Conservation (phyloP, 202 grass and related monocot species). For the Miscanthus sacchariflorus region DNA sequence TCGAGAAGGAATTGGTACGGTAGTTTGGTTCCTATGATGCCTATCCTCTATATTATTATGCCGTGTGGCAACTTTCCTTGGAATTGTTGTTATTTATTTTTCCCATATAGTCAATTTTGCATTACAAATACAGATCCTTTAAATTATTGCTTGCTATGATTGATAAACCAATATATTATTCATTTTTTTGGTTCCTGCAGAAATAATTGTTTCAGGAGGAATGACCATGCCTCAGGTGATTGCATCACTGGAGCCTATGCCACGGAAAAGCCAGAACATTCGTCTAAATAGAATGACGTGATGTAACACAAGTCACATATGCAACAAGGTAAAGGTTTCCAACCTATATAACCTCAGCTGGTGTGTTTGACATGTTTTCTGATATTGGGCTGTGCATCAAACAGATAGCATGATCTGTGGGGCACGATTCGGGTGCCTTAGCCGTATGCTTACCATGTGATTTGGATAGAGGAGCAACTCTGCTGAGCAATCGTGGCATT, state of each 20-base stretch:
- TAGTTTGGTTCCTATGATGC: neutral
- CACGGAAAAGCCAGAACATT: constrained; percentile 75
- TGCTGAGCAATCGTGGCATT: neutral
- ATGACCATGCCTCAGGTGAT: constrained; percentile 98
- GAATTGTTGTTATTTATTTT: constrained; percentile 1
- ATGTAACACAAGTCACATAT: constrained; percentile 15
- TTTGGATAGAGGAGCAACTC: constrained; percentile 5
- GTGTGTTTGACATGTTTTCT: constrained; percentile 5
- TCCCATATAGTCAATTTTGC: neutral
- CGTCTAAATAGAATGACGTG: constrained; percentile 80
- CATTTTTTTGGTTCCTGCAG: constrained; percentile 48
- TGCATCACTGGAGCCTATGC: constrained; percentile 69
- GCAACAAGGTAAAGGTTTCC: constrained; percentile 7
- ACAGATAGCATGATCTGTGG: constrained; percentile 3
- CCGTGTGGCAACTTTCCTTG: constrained; percentile 19
- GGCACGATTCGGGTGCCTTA: neutral
- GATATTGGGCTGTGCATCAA: constrained; percentile 16
- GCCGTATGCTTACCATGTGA: constrained; percentile 34
- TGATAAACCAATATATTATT: neutral
- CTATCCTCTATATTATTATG: constrained; percentile 12
- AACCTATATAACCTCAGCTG: neutral
- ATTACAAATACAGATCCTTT: neutral
- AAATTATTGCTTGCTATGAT: neutral
- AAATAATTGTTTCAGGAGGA: constrained; percentile 96
- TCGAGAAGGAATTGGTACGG: constrained; percentile 90